Evolutionary conservation across 768 basidiomycete species (phyloP), one percentile per base, ranked within the genome.

Genomic region (Suillus luteus): DNA sequence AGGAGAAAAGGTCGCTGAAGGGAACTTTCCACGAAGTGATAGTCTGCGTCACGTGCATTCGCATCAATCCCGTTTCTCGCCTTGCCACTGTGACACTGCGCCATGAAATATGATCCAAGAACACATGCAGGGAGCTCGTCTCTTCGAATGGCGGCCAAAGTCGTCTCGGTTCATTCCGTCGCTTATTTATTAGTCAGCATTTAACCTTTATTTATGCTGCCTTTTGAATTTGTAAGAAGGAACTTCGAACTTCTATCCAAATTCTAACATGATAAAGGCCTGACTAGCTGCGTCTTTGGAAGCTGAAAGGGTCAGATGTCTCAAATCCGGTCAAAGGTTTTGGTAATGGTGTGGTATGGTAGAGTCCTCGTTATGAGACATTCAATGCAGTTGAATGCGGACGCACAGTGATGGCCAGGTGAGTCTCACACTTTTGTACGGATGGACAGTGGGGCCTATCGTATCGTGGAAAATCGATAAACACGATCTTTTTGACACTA

Each of bases 11-110:
- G 14, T 22, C 14, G 35, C 8, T 19, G 5, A 35, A 19, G 5
- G 31, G 11, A 54, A n/a, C 55, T 57, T 40, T 38, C 33, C 37
- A 24, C 22, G 38, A 35, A 48, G 27, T 91, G 89, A 38, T 90
- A 83, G 73, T 94, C 93, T 1, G 92, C 92, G 69, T 93, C 91
- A 15, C 94, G 76, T 51, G 78, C 89, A 11, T 91, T 85, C 38
- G 91, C 85, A 68, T 91, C 89, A 12, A 87, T 87, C 74, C 74
- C 93, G 48, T 24, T 14, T 24, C 48, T 48, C 12, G 46, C 44
- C 44, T 31, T 31, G 31, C 2, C 3, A 31, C 27, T 27, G 27
- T 31, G 31, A 31, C 31, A 31, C 31, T 31, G 31, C 4, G 31
- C 31, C 31, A 31, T 31, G 4, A 4, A 31, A 31, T 31, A 31